Percentiles rank a stretch among this genome's conserved stretches.
Evolutionary conservation across 2,329 filamentous ascomycete genomes (phyloP).

Genomic region (Talaromyces sp.): DNA sequence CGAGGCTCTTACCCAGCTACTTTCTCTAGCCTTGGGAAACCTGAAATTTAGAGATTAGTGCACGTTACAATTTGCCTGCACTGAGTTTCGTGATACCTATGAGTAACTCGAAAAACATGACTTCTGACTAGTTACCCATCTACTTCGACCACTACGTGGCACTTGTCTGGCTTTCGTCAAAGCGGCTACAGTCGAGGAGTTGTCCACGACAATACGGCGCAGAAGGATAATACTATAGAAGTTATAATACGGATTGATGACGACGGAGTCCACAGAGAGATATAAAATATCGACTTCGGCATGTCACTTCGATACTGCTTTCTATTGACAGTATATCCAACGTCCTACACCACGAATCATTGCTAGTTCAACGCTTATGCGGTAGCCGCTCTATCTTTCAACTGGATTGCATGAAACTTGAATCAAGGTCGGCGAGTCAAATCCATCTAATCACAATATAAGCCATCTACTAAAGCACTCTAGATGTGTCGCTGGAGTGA

Average conservation of each 20-base stretch:
- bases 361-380: background rate
- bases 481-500: slow-evolving; percentile 19
- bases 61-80: background rate
- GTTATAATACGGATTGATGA: background rate
- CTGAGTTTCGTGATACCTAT: background rate
- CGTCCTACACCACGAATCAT: background rate
- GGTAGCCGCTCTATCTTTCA: background rate
- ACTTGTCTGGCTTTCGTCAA: background rate
- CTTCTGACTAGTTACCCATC: background rate
- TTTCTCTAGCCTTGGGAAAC: slow-evolving; percentile 2
- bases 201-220: background rate
- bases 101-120: background rate
- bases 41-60: background rate
- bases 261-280: background rate
- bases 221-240: background rate
- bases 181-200: background rate
- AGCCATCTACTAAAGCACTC: background rate
- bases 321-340: background rate
- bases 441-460: background rate
- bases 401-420: background rate
- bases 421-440: background rate
- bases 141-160: background rate
- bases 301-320: background rate
- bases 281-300: background rate
- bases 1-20: background rate